Base-by-base conservation (phyloP, 1,284 basidiomycete genomes). In the Fomitiporia mediterranea region DNA sequence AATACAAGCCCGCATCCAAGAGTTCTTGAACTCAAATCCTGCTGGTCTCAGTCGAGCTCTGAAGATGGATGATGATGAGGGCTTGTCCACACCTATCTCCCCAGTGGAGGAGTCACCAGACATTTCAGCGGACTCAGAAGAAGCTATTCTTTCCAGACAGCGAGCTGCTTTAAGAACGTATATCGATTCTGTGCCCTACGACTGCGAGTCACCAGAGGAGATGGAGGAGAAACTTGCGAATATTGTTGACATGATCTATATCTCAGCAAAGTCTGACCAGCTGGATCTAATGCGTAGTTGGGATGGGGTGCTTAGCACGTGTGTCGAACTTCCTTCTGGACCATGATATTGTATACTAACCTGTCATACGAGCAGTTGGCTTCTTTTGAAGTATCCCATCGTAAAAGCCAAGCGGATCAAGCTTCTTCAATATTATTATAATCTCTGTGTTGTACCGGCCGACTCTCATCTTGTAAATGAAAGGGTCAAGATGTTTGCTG, bases 381-480 rank as follows among this genome's bases (percentile, higher is more conserved):
- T 92, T 49, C 75, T 86, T 60, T 81, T 92, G 79, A 84, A 84
- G 53, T 94, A 93, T 68, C 91, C 91, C 1, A 82, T 94, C 67
- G 70, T 79, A 46, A 89, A 82, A 55, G 65, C 81, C 38, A 83
- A 82, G 27, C 85, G 93, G 17, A 86, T 86, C n/a, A 83, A 84
- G 64, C 81, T 96, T 44, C 88, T 86, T 15, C 77, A 78, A 21
- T 73, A 95, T 40, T 94, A 92, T 73, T 95, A 91, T 66, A 86
- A 93, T 66, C 71, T 92, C 6, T 81, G 81, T 61, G 69, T 91
- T 27, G 69, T 89, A 1, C 89, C 90, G 8, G 74, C 92, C 56
- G 89, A 91, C 58, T 78, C 83, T 2, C 81, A 85, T 42, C 74
- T 87, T 51, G 75, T 84, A 57, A 82, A 88, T 57, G 79, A 78